A percentile compares a stretch with the other conserved stretches of the same genome.
phyloP scores from a whole-genome alignment of 495 filamentous ascomycete genomes.

The Acidomyces sp. region DNA sequence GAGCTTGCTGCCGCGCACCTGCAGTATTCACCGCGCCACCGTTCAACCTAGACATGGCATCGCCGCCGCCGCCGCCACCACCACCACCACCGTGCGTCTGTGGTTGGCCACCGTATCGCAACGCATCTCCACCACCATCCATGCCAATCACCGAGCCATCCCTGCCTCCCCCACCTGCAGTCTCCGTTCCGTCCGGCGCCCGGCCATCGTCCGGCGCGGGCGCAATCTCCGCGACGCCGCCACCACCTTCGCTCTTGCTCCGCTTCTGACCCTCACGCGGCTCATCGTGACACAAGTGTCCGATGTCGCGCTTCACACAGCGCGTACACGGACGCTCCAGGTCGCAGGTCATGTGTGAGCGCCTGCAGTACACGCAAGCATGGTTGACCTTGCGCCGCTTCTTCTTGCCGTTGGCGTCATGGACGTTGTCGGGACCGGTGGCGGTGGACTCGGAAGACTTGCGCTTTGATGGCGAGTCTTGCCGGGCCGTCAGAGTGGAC shows the following conservation, averaged over 20 bases:
- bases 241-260: conserved; percentile 52
- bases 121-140: not conserved
- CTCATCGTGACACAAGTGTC: conserved; percentile 96
- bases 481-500: not conserved
- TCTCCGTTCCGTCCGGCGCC: conserved; percentile 8
- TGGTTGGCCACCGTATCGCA: not conserved
- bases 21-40: not conserved
- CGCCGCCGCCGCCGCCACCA: not conserved
- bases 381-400: conserved; percentile 99
- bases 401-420: conserved; percentile 33
- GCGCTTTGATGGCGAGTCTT: conserved; percentile 15
- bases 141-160: conserved; percentile 19
- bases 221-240: conserved; percentile 46
- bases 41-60: not conserved
- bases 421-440: not conserved
- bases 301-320: conserved; percentile 98
- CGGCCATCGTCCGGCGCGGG: conserved; percentile 37
- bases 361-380: conserved; percentile 97
- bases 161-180: conserved; percentile 14
- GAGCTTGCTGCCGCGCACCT: conserved; percentile 22
- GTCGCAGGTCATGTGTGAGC: conserved; percentile 99
- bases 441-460: conserved; percentile 6
- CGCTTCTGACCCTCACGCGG: conserved; percentile 66
- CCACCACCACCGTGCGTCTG: not conserved
- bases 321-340: conserved; percentile 94